Evolutionary conservation across 163 green algal species (phyloP), one percentile per base, ranked within the genome.

Genomic region (Volvox carteri): DNA sequence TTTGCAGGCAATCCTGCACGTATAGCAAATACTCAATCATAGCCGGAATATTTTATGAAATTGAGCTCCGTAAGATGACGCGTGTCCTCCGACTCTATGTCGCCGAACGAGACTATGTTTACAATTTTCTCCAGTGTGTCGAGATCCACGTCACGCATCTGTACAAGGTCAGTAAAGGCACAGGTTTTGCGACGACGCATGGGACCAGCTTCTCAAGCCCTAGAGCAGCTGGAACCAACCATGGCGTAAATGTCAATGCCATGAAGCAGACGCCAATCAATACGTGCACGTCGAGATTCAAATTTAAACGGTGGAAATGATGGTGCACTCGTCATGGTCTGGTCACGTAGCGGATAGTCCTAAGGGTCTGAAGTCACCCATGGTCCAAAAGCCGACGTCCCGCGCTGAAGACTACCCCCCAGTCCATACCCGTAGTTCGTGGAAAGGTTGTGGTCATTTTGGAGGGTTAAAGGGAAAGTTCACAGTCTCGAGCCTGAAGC

Each of bases 21-120:
- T 97, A 95, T 42, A 98, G 93, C 87, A 99, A 91, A 89, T 99
- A 98, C 87, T 98, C 95, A 11, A 97, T 90, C 21, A 95, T 0
- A 97, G 90, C 18, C 96, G 88, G 85, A 98, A 98, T 8, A 97
- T 85, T 89, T 97, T 42, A 95, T 67, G 75, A 98, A 97, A 92
- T 96, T 96, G 28, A 92, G 78, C 78, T 96, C 94, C 12, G 92
- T 96, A n/a, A 98, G 91, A 65, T 95, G 92, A 18, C 52, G 90
- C 1, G 85, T 94, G 90, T 96, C 94, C 93, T 98, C 96, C 28
- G 92, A 94, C 65, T 97, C 94, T 4, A 98, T 90, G 87, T 98
- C 96, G 0, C 95, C 96, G 88, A 93, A 96, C 0, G 94, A 93
- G 37, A 98, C 81, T 19, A 95, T 91, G 74, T 92, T 87, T 12